phyloP scores from a whole-genome alignment of 1,139 yeast genomes.

The Blastobotrys petasosporus region DNA sequence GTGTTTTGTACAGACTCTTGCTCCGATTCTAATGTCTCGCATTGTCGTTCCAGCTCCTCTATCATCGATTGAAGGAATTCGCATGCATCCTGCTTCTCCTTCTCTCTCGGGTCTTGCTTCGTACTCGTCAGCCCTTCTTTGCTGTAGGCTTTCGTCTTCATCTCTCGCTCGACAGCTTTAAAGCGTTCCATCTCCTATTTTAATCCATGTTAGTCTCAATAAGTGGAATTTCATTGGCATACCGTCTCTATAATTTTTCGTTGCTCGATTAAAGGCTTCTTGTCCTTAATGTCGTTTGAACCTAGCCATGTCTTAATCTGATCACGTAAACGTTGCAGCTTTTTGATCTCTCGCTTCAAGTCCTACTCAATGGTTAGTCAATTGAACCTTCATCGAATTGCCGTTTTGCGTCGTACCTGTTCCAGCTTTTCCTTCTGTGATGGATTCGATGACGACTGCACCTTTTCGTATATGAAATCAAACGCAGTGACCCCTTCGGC shows the following conservation, averaged over 20 bases:
- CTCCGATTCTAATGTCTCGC: conserved; percentile 73
- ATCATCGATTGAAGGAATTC: conserved; percentile 67
- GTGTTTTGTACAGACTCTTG: conserved; percentile 53
- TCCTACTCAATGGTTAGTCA: conserved; percentile 37
- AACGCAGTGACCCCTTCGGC: conserved; percentile 87
- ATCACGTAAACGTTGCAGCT: conserved; percentile 88
- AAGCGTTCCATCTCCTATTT: conserved; percentile 72
- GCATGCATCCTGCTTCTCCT: conserved; percentile 69
- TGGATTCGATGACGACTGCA: conserved; percentile 72
- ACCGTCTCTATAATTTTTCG: conserved; percentile 72
- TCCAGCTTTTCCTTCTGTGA: conserved; percentile 94
- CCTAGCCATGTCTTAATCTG: conserved; percentile 95
- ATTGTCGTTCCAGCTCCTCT: conserved; percentile 79
- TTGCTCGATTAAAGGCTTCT: conserved; percentile 71
- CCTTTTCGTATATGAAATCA: conserved; percentile 81
- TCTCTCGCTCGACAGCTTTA: conserved; percentile 88
- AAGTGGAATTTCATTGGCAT: background rate
- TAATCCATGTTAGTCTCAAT: too few relatives aligned
- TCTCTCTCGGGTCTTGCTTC: conserved; percentile 69
- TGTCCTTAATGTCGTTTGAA: conserved; percentile 88
- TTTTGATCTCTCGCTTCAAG: conserved; percentile 91
- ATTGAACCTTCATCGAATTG: background rate
- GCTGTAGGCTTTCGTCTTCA: conserved; percentile 93
- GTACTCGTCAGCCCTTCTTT: conserved; percentile 84
- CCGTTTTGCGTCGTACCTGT: conserved; percentile 31